Evolutionary conservation across 2,329 filamentous ascomycete genomes (phyloP).

Genomic region (Podosphaera aphanis): DNA sequence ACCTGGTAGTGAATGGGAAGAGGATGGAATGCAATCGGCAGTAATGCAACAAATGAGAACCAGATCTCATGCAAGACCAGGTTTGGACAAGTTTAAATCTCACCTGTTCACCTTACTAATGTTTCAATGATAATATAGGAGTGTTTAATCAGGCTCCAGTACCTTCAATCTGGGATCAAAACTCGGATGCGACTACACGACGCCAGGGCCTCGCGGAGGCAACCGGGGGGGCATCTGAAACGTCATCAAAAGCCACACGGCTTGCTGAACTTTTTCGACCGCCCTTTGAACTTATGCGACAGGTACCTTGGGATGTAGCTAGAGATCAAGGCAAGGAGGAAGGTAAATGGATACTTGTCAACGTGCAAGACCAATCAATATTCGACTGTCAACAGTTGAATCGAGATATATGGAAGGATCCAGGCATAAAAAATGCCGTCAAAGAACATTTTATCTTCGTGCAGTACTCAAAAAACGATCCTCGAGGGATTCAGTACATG

Average conservation of each 20-base stretch:
- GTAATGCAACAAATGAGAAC: conserved; percentile 14
- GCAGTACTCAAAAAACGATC: conserved; percentile 75
- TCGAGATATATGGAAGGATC: conserved; percentile 85
- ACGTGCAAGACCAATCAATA: conserved; percentile 78
- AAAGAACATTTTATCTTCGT: conserved; percentile 88
- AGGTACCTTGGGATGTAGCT: conserved; percentile 60
- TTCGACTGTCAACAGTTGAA: conserved; percentile 92
- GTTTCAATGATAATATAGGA: conserved; percentile 23
- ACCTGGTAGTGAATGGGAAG: conserved; percentile 25
- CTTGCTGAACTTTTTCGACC: conserved; percentile 84
- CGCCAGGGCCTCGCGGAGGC: conserved; percentile 29
- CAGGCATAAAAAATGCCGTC: conserved; percentile 53
- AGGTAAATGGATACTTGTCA: conserved; percentile 87
- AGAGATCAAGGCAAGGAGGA: conserved; percentile 66
- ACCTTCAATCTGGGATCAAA: conserved; percentile 23
- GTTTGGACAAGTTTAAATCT: conserved; percentile 6
- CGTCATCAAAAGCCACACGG: conserved; percentile 46
- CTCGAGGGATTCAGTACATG: conserved; percentile 54
- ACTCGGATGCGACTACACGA: conserved; percentile 20
- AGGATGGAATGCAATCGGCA: conserved; percentile 18
- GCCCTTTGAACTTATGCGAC: conserved; percentile 71
- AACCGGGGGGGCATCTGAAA: conserved; percentile 40
- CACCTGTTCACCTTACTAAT: conserved; percentile 2
- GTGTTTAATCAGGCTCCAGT: conserved; percentile 43
- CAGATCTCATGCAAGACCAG: conserved; percentile 13